phyloP scores from a whole-genome alignment of 192 early-diverging fungal species.

The Rhizophagus clarus region DNA sequence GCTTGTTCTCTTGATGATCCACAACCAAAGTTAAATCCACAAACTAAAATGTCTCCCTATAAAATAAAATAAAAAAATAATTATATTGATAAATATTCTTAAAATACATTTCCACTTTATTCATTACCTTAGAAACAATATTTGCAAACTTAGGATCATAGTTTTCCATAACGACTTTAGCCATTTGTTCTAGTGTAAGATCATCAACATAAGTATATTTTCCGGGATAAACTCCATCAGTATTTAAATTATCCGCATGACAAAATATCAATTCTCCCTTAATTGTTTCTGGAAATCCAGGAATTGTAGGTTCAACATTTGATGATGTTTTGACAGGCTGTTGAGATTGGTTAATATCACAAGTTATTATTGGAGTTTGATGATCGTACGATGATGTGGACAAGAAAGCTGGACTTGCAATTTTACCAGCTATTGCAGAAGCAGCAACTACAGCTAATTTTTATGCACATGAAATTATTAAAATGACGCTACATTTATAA shows the following conservation, averaged over 20 bases:
- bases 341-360: slow-evolving; percentile 25
- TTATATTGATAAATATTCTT: too few relatives aligned
- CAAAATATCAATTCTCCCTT: slow-evolving; percentile 87
- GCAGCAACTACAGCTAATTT: slow-evolving; percentile 87
- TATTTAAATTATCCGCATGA: slow-evolving; percentile 95
- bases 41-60: slow-evolving; percentile 83
- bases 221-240: slow-evolving; percentile 98
- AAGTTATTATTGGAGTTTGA: slow-evolving; percentile 31
- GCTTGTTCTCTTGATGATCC: slow-evolving; percentile 98
- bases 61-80: neutral
- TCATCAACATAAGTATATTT: slow-evolving; percentile 99
- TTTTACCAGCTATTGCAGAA: slow-evolving; percentile 86
- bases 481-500: neutral
- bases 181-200: slow-evolving; percentile 87
- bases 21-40: slow-evolving; percentile 96
- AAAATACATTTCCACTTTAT: neutral
- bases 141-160: slow-evolving; percentile 89
- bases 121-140: slow-evolving; percentile 56
- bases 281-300: slow-evolving; percentile 76
- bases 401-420: slow-evolving; percentile 46
- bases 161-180: slow-evolving; percentile 97
- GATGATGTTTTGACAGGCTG: slow-evolving; percentile 33
- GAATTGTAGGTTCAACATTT: slow-evolving; percentile 44
- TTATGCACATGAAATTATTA: neutral
- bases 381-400: slow-evolving; percentile 1